Conservation (phyloP, 768 basidiomycete genomes). For the Boletus reticuloceps region DNA sequence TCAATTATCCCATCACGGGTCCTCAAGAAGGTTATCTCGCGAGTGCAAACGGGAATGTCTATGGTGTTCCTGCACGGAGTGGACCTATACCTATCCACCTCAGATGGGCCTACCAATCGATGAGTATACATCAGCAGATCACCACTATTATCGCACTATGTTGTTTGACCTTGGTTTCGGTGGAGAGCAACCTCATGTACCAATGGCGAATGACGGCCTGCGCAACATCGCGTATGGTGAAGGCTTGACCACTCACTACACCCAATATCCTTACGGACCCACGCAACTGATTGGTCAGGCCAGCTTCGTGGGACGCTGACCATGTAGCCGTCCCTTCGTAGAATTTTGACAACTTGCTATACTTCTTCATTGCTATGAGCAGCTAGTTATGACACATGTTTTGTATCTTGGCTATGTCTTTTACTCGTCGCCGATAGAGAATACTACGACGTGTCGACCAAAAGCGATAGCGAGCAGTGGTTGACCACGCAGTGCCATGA, state of each 20-base stretch:
- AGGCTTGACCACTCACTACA: slow-evolving; percentile 33
- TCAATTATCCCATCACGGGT: slow-evolving; percentile 15
- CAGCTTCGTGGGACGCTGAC: slow-evolving; percentile 22
- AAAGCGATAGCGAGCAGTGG: slow-evolving; percentile 69
- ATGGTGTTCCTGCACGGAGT: slow-evolving; percentile 9
- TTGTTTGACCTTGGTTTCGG: slow-evolving; percentile 71
- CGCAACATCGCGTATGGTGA: slow-evolving; percentile 31
- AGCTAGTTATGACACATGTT: slow-evolving; percentile 17
- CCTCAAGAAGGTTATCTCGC: slow-evolving; percentile 19
- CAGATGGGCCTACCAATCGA: slow-evolving; percentile 35
- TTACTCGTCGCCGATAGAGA: slow-evolving; percentile 63
- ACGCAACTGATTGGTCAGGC: slow-evolving; percentile 23
- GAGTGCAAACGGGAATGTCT: slow-evolving; percentile 14
- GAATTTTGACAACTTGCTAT: slow-evolving; percentile 5
- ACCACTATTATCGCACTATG: slow-evolving; percentile 73
- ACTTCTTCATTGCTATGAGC: slow-evolving; percentile 7
- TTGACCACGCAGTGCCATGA: slow-evolving; percentile 57
- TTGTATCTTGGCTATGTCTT: slow-evolving; percentile 22
- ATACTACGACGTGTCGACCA: slow-evolving; percentile 55
- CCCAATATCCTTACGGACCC: slow-evolving; percentile 32
- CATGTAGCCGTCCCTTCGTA: neutral
- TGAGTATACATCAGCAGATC: slow-evolving; percentile 47
- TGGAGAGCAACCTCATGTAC: slow-evolving; percentile 32
- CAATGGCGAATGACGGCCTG: slow-evolving; percentile 20
- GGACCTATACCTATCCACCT: slow-evolving; percentile 18